Percentiles rank a stretch among this genome's conserved stretches.
phyloP scores from a whole-genome alignment of 345 rosid genomes.

The Passiflora organensis region DNA sequence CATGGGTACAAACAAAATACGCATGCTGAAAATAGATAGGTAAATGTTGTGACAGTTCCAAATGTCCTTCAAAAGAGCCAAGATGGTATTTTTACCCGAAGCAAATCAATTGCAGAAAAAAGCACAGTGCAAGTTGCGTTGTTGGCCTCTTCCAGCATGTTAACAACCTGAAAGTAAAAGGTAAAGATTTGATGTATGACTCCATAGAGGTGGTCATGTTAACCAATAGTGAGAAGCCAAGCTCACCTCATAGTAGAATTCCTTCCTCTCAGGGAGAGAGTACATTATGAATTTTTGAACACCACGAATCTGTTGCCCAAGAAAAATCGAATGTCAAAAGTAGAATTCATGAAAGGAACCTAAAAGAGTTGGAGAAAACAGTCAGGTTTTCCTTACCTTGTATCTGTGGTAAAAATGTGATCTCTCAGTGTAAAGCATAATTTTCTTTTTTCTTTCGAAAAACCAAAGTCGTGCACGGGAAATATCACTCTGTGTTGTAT shows the following conservation, averaged over 20 bases:
- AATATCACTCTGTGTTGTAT: conserved; percentile 62
- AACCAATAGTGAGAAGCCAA: not conserved
- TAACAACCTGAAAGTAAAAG: conserved; percentile 51
- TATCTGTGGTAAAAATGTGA: conserved; percentile 80
- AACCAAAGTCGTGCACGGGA: conserved; percentile 76
- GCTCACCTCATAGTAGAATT: conserved; percentile 87
- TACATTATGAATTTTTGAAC: conserved; percentile 69
- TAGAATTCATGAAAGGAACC: not conserved
- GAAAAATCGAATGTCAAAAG: not conserved
- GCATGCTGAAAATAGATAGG: too few species aligned
- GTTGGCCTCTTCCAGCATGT: conserved; percentile 74
- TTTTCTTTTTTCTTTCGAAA: conserved; percentile 59
- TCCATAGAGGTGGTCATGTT: not conserved
- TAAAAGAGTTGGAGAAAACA: not conserved
- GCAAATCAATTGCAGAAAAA: conserved; percentile 63
- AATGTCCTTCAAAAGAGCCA: not conserved
- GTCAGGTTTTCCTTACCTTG: conserved; percentile 40
- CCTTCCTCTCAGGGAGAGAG: conserved; percentile 90
- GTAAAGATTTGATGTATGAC: not conserved
- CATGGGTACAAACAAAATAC: not conserved
- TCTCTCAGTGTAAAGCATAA: conserved; percentile 91
- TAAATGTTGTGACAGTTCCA: not conserved
- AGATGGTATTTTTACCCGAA: conserved; percentile 47
- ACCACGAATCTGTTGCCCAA: conserved; percentile 70
- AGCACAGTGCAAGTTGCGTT: conserved; percentile 69